These are phyloP conservation scores for Stereum hirsutum DNA, from an alignment of 1,284 basidiomycete genomes.

Conservation along the genomic window DNA sequence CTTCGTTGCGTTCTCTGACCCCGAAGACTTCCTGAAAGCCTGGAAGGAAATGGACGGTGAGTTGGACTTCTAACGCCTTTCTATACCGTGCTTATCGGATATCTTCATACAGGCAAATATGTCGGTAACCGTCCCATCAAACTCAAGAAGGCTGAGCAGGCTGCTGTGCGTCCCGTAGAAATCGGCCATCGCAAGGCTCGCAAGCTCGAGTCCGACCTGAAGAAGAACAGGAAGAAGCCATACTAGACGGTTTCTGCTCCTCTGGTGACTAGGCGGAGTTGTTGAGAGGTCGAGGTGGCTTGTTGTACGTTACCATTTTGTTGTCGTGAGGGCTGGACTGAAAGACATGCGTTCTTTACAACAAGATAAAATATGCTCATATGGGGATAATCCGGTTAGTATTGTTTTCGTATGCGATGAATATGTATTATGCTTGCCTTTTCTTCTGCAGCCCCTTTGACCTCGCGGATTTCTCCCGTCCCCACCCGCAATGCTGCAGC, in stretches of 20 bases:
- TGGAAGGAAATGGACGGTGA: conserved; percentile 99
- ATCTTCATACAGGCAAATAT: conserved; percentile 70
- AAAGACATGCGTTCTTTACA: too few species aligned
- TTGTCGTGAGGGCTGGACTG: too few species aligned
- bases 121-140: conserved; percentile 93
- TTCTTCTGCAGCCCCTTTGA: too few species aligned
- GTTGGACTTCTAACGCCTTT: conserved; percentile 19
- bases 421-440: too few species aligned
- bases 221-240: conserved; percentile 73
- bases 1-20: conserved; percentile 97
- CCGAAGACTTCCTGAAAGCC: conserved; percentile 95
- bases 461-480: too few species aligned
- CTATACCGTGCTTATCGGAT: conserved; percentile 1
- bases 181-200: conserved; percentile 88
- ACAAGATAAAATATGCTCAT: too few species aligned
- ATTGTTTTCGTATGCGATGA: too few species aligned
- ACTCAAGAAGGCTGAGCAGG: conserved; percentile 80
- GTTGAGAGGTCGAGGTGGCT: neutral
- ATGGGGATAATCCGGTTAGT: too few species aligned
- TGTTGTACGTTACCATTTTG: neutral
- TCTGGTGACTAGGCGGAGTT: neutral
- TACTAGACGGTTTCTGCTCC: conserved; percentile 34
- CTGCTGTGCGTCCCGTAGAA: conserved; percentile 82
- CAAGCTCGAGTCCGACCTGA: conserved; percentile 70
- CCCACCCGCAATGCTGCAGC: too few species aligned